Evolutionary conservation across 495 filamentous ascomycete species (phyloP).

Genomic region (Choiromyces venosus): DNA sequence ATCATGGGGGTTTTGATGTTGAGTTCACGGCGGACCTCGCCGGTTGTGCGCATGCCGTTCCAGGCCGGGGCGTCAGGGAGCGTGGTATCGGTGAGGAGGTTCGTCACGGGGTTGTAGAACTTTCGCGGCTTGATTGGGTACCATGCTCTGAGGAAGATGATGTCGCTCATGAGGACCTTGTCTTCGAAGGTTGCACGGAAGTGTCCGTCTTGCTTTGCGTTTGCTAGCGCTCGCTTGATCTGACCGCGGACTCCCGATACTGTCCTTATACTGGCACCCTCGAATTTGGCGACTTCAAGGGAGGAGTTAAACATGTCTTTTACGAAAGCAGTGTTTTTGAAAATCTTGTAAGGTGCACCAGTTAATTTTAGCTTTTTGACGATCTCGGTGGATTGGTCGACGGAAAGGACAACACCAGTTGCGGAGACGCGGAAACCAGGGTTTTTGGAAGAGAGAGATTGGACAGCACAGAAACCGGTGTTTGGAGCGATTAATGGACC

Average conservation of each 20-base stretch:
- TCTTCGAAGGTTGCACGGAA: slow-evolving; percentile 97
- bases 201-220: slow-evolving; percentile 85
- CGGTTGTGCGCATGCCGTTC: slow-evolving; percentile 90
- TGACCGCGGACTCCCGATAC: slow-evolving; percentile 93
- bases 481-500: slow-evolving; percentile 91
- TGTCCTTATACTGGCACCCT: slow-evolving; percentile 89
- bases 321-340: slow-evolving; percentile 98
- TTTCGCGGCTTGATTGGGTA: slow-evolving; percentile 89
- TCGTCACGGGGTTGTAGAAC: slow-evolving; percentile 95
- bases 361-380: slow-evolving; percentile 98
- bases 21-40: slow-evolving; percentile 75
- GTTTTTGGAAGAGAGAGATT: slow-evolving; percentile 79
- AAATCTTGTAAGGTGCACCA: slow-evolving; percentile 89
- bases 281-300: slow-evolving; percentile 95
- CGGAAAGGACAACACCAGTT: slow-evolving; percentile 83
- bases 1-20: slow-evolving; percentile 68
- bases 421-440: slow-evolving; percentile 91
- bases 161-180: slow-evolving; percentile 93
- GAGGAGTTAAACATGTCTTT: slow-evolving; percentile 94
- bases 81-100: slow-evolving; percentile 58
- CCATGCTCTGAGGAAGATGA: slow-evolving; percentile 93
- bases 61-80: slow-evolving; percentile 52
- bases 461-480: slow-evolving; percentile 89
- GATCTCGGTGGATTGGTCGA: slow-evolving; percentile 90
- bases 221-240: slow-evolving; percentile 86